phyloP scores from a whole-genome alignment of 73 alveolate genomes.

The Paraurostyla sp. region DNA sequence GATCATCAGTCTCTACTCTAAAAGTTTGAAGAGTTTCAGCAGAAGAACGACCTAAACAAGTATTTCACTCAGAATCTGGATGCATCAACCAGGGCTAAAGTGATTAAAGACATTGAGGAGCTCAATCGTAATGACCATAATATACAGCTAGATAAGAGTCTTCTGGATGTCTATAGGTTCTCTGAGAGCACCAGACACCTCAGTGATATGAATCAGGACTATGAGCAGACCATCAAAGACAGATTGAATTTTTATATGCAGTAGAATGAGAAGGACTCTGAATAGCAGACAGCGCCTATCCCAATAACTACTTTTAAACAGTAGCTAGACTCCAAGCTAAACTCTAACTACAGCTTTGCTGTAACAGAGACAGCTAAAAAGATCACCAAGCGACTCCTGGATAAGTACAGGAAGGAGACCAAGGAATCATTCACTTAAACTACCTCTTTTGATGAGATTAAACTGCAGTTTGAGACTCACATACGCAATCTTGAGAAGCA shows the following conservation, averaged over 20 bases:
- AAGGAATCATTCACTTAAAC: background rate
- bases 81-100: slow-evolving; percentile 29
- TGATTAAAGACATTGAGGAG: slow-evolving; percentile 31
- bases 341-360: slow-evolving; percentile 30
- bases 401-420: background rate
- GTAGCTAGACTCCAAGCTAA: slow-evolving; percentile 1
- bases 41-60: slow-evolving; percentile 7
- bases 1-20: background rate
- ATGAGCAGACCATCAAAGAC: slow-evolving; percentile 47
- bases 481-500: background rate
- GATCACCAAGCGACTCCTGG: background rate
- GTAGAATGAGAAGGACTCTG: slow-evolving; percentile 13
- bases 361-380: slow-evolving; percentile 21
- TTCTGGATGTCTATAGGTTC: slow-evolving; percentile 3
- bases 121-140: background rate
- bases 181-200: slow-evolving; percentile 36
- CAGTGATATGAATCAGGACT: slow-evolving; percentile 31
- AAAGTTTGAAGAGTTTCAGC: background rate
- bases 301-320: background rate
- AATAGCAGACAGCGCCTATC: background rate
- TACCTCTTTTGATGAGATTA: slow-evolving; percentile 15
- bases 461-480: slow-evolving; percentile 11
- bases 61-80: slow-evolving; percentile 29
- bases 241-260: slow-evolving; percentile 27
- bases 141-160: background rate